Conservation (phyloP, 169 alveolate species). For the Plasmodium sp. region DNA sequence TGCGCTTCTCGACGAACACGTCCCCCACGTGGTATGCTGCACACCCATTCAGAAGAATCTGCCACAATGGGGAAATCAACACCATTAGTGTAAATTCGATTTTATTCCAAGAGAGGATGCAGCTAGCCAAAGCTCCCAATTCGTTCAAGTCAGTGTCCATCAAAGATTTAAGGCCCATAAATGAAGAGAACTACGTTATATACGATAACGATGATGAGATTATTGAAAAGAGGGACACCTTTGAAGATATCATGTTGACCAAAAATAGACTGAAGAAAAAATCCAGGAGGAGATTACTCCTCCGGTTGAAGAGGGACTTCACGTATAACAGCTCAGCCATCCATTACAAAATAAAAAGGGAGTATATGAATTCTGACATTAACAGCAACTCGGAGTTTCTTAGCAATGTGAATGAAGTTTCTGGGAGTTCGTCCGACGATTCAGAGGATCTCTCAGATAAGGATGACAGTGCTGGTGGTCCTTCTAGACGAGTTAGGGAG, state of each 20-base stretch:
- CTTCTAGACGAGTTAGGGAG: background rate
- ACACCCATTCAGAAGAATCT: constrained; percentile 73
- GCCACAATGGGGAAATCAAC: constrained; percentile 79
- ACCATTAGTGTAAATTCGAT: constrained; percentile 76
- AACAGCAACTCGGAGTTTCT: constrained; percentile 70
- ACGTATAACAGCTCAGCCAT: constrained; percentile 66
- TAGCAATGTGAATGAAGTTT: constrained; percentile 37
- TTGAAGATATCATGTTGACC: constrained; percentile 76
- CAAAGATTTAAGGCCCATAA: constrained; percentile 69
- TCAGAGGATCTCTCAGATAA: background rate
- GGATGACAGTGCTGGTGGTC: background rate
- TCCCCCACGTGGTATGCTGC: constrained; percentile 78
- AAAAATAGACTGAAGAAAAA: constrained; percentile 71
- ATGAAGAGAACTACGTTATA: constrained; percentile 70
- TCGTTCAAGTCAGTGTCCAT: constrained; percentile 59
- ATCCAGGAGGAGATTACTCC: constrained; percentile 64
- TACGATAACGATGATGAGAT: constrained; percentile 75
- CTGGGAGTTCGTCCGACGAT: constrained; percentile 41
- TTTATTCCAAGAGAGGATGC: constrained; percentile 59
- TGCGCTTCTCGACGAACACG: constrained; percentile 71
- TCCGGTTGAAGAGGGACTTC: constrained; percentile 59
- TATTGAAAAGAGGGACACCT: constrained; percentile 64
- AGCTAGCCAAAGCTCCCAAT: constrained; percentile 48
- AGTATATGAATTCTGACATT: constrained; percentile 61
- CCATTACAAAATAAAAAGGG: constrained; percentile 68